Evolutionary conservation across 805 yeast genomes (phyloP), one percentile per base, ranked within the genome.

Genomic region (Ogataea neopini): DNA sequence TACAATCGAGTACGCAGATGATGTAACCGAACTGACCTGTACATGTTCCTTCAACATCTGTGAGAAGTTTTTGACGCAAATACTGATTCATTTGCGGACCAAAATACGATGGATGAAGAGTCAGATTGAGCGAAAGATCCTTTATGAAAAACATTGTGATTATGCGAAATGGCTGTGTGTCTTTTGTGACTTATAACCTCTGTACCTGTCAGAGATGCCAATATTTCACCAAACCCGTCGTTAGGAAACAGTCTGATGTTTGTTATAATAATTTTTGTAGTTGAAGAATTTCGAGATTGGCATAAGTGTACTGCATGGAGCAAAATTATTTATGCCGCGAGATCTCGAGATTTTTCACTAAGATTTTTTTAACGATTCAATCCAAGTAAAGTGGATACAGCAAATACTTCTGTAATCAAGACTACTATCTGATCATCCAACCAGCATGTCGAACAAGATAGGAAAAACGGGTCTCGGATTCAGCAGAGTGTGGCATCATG

Each of bases 21-120:
- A 94, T 94, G 67, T 94, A 94, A 11, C 99, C 99, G 73, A 94
- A 94, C 68, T 94, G 96, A 60, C 99, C 99, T 0, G 98, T 91
- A 71, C 98, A 94, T 1, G 98, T 90, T 20, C 99, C 99, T 71
- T 94, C 99, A 36, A 94, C 99, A 64, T 94, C 99, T 55, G 88
- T 90, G 49, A 94, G 77, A 52, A 94, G 76, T 68, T 92, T 91
- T 63, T 90, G 88, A 64, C 95, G 83, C 57, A 94, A 75, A 63
- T 83, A 92, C 64, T 89, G 95, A 69, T 87, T 90, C 98, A 94
- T 94, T 59, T 91, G 95, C 3, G 98, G 97, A 1, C 99, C 99
- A 64, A 91, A 92, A 69, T 84, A 94, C 28, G 98, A 90, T 44
- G 99, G 99, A 69, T 92, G 99, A 47, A 94, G 83, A 39, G 97